These are phyloP conservation scores for Monosporascus sp. DNA, from an alignment of 2,329 filamentous ascomycete species.

Conservation along the genomic window DNA sequence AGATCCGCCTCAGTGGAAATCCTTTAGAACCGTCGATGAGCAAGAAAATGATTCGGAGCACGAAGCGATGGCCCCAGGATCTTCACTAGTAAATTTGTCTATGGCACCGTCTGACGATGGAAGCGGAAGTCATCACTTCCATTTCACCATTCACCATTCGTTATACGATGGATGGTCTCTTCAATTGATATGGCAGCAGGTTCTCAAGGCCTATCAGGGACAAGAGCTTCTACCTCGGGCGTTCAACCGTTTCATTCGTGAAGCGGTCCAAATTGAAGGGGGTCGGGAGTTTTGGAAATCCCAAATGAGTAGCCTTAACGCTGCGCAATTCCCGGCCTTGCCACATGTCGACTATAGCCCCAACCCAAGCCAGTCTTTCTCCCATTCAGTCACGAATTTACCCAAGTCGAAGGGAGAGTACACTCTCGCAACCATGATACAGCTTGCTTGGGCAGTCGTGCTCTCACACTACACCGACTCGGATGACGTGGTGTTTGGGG, in stretches of 20 bases:
- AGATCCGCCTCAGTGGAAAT: no score
- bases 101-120: neutral
- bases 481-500: slow-evolving; percentile 35
- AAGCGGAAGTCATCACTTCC: slow-evolving; percentile 9
- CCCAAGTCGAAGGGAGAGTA: no score
- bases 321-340: slow-evolving; percentile 14
- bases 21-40: no score
- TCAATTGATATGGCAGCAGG: slow-evolving; percentile 6
- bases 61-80: no score
- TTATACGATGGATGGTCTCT: slow-evolving; percentile 29
- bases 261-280: neutral
- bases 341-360: slow-evolving; percentile 9
- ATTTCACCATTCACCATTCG: slow-evolving; percentile 25
- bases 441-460: slow-evolving; percentile 34
- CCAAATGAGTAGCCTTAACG: slow-evolving; percentile 11
- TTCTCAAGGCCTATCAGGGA: slow-evolving; percentile 6
- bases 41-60: no score
- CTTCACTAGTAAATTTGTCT: no score
- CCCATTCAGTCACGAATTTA: neutral
- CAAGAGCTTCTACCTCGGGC: neutral
- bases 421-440: slow-evolving; percentile 32
- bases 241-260: no score
- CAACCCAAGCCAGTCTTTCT: slow-evolving; percentile 18
- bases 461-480: slow-evolving; percentile 28
- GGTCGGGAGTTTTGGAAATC: slow-evolving; percentile 16